Evolutionary conservation across 495 filamentous ascomycete genomes (phyloP).

Genomic region (Cetradonia linearis): DNA sequence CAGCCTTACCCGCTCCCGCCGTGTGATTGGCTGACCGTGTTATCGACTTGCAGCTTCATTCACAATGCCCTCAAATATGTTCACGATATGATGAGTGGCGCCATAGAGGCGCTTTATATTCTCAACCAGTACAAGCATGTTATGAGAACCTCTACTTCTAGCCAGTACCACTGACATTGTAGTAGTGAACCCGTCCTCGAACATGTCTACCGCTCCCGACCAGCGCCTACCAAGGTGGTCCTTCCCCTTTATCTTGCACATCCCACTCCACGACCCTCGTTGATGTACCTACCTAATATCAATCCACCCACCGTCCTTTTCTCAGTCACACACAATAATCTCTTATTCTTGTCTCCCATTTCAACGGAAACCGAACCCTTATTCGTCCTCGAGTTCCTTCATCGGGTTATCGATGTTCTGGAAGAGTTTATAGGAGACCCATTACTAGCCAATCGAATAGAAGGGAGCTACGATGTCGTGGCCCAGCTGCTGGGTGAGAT

Average conservation of each 20-base stretch:
- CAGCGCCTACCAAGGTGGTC: slow-evolving; percentile 63
- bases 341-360: slow-evolving; percentile 75
- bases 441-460: slow-evolving; percentile 72
- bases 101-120: slow-evolving; percentile 92
- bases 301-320: slow-evolving; percentile 84
- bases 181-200: slow-evolving; percentile 52
- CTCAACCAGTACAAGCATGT: slow-evolving; percentile 83
- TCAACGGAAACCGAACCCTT: slow-evolving; percentile 83
- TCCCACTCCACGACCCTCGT: slow-evolving; percentile 68
- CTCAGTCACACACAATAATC: slow-evolving; percentile 72
- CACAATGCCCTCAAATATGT: slow-evolving; percentile 10
- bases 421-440: slow-evolving; percentile 95
- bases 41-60: not conserved
- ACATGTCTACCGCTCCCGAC: slow-evolving; percentile 61
- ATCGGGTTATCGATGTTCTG: slow-evolving; percentile 82
- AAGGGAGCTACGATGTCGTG: slow-evolving; percentile 84
- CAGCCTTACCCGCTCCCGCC: slow-evolving; percentile 7
- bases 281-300: slow-evolving; percentile 72
- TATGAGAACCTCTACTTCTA: not conserved
- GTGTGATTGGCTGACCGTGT: not conserved
- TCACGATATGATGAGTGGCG: slow-evolving; percentile 55
- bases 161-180: not conserved
- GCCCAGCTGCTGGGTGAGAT: slow-evolving; percentile 91
- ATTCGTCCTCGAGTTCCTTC: slow-evolving; percentile 92
- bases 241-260: slow-evolving; percentile 82